phyloP scores from a whole-genome alignment of 495 filamentous ascomycete genomes.

The Penicillium paxilli region DNA sequence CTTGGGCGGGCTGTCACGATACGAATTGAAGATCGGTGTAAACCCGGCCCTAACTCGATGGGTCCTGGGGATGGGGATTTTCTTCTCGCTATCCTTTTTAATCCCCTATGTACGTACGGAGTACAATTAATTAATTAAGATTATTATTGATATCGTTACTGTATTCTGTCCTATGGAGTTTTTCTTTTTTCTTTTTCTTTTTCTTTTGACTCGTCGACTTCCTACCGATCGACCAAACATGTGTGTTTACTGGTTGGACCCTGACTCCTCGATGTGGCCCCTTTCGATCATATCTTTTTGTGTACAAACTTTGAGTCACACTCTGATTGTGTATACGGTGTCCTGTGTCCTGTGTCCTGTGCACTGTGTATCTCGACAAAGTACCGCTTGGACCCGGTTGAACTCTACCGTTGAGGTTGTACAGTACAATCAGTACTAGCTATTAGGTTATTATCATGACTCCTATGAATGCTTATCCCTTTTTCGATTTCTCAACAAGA shows the following conservation, averaged over 20 bases:
- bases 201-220: constrained; percentile 4
- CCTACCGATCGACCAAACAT: constrained; percentile 36
- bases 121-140: too few relatives aligned
- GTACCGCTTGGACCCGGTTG: neutral
- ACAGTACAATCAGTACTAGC: neutral
- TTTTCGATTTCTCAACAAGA: too few relatives aligned
- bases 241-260: constrained; percentile 13
- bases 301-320: constrained; percentile 15
- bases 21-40: constrained; percentile 10
- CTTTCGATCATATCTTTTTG: neutral
- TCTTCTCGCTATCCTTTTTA: constrained; percentile 4
- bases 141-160: too few relatives aligned
- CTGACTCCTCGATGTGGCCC: constrained; percentile 4
- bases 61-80: neutral
- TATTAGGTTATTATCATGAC: too few relatives aligned
- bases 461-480: too few relatives aligned
- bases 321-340: too few relatives aligned
- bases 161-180: too few relatives aligned
- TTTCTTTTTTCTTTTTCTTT: neutral
- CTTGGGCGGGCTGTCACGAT: constrained; percentile 7
- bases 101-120: neutral
- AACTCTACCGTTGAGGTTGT: neutral
- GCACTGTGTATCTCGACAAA: neutral
- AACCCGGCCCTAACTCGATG: neutral
- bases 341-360: too few relatives aligned